Evolutionary conservation across 2,329 filamentous ascomycete species (phyloP).

Genomic region (Venturia pyrina): DNA sequence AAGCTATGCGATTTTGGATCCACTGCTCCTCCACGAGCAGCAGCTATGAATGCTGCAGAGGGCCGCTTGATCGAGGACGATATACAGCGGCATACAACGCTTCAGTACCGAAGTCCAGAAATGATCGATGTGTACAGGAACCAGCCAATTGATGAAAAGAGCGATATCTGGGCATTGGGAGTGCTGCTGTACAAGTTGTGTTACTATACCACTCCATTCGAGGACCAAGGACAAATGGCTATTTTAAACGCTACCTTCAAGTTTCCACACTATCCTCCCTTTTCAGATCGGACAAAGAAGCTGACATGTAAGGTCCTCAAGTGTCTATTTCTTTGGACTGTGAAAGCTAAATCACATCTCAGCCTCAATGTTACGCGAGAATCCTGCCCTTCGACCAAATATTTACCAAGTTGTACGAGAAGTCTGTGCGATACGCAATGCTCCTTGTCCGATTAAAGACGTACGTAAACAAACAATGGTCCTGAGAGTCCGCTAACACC

Average conservation of each 20-base stretch:
- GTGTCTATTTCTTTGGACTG: neutral
- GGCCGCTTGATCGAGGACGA: conserved; percentile 93
- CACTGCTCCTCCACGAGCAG: conserved; percentile 70
- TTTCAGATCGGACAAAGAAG: conserved; percentile 81
- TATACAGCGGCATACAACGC: conserved; percentile 89
- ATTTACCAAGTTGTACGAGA: conserved; percentile 90
- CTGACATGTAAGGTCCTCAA: conserved; percentile 60
- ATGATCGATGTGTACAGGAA: conserved; percentile 98
- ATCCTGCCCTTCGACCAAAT: conserved; percentile 69
- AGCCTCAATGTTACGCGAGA: conserved; percentile 87
- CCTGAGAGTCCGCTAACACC: conserved; percentile 18
- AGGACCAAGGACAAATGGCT: conserved; percentile 93
- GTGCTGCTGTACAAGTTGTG: conserved; percentile 96
- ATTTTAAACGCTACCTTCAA: conserved; percentile 94
- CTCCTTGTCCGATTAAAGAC: conserved; percentile 78
- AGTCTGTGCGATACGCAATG: conserved; percentile 79
- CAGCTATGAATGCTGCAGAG: conserved; percentile 77
- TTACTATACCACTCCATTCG: conserved; percentile 98
- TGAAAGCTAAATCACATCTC: conserved; percentile 7
- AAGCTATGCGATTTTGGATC: conserved; percentile 99
- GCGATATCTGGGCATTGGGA: conserved; percentile 94
- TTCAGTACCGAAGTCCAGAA: conserved; percentile 95
- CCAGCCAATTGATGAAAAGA: conserved; percentile 95
- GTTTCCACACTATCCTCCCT: conserved; percentile 77
- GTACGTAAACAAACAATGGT: conserved; percentile 40